Evolutionary conservation across 495 filamentous ascomycete species (phyloP), one percentile per base, ranked within the genome.

Genomic region (Oidiodendron maius): DNA sequence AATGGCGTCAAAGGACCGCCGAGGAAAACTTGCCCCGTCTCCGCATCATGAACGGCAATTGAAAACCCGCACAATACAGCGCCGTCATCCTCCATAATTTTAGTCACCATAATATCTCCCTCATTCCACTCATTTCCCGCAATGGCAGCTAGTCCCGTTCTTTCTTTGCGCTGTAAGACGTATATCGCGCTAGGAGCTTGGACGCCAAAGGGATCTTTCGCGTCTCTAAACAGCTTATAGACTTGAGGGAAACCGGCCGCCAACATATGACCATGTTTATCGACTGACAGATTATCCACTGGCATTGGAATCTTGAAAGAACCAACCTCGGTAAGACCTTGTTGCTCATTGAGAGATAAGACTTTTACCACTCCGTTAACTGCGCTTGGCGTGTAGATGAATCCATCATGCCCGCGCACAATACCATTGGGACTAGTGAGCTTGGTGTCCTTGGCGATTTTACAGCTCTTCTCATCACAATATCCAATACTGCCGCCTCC

Each of bases 221-320:
- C 40, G 12, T 21, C 44, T 15, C 38, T 16, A 9, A 17, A 24
- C 37, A 35, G 48, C 23, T 43, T 50, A 22, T 43, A 43, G 2
- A 57, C 10, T 17, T 61, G 50, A 1, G 66, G 61, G 16, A 69
- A 46, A 0, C 49, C 61, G 39, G 63, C 65, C 15, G 44, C 68
- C 40, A 56, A 59, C 20, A 72, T 48, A 39, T 64, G 62, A 0
- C 69, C 69, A 21, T 69, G 57, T 3, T 49, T 45, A 46, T 72
- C 67, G 9, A 65, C 37, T 0, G 64, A 63, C 2, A 72, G 38
- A 38, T 72, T 72, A 46, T 72, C 68, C 11, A 69, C 8, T 21
- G 59, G 55, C 53, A 60, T 40, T 3, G 53, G 39, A 9, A 58
- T 32, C 22, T 57, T 28, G n/a, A 72, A 61, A 4, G 39, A 46